Evolutionary conservation across 306 rosid species (phyloP).

Genomic region (Lathyrus tuberosus): DNA sequence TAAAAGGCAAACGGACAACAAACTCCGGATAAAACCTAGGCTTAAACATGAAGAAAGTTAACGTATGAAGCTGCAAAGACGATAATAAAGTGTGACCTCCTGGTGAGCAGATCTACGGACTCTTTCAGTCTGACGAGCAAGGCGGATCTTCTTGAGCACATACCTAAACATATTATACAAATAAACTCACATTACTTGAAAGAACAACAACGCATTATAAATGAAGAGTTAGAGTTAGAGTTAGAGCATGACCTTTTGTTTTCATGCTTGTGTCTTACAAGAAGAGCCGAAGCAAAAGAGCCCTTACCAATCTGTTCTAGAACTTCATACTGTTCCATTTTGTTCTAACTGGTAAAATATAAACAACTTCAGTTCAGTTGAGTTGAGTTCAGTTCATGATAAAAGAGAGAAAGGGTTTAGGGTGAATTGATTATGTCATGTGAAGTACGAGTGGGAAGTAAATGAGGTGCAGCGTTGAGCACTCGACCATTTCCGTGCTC

Average conservation of each 20-base stretch:
- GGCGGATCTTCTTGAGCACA: constrained; percentile 93
- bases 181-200: not conserved
- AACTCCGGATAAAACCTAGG: too few species aligned
- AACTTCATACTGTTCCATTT: constrained; percentile 91
- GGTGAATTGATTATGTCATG: not conserved
- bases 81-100: constrained; percentile 53
- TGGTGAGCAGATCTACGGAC: constrained; percentile 94
- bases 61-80: too few species aligned
- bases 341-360: too few species aligned
- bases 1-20: too few species aligned
- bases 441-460: not conserved
- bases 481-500: not conserved
- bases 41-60: too few species aligned
- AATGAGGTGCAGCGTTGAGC: not conserved
- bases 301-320: constrained; percentile 93
- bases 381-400: not conserved
- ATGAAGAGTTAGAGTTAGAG: not conserved
- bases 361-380: not conserved
- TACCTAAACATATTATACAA: constrained; percentile 51
- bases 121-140: constrained; percentile 93
- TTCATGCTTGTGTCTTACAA: constrained; percentile 88
- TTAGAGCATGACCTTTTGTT: constrained; percentile 56
- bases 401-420: not conserved
- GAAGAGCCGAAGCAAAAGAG: constrained; percentile 92
- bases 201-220: not conserved